Base-by-base conservation (phyloP, 768 basidiomycete genomes). In the Pholiota molesta region DNA sequence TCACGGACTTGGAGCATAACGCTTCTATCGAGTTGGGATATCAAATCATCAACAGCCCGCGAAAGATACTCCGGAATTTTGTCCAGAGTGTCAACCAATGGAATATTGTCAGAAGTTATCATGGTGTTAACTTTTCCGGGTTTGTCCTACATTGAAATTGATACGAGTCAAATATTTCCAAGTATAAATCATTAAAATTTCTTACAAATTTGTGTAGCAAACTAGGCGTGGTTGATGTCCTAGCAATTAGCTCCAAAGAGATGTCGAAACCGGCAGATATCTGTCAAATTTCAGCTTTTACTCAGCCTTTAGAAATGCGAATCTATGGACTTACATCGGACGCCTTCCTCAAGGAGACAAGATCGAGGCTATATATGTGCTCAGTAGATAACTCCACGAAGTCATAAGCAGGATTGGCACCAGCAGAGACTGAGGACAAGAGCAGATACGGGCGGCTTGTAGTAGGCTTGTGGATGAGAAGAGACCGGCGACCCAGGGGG, bases 401-500 rank as follows among this genome's bases (percentile, higher is more conserved):
- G 0, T 79, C 68, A 61, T 81, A 86, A n/a, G 66, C 69, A 23
- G 77, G 63, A 59, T 81, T 71, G 10, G 65, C 39, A 6, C 89
- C 89, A 21, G 77, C 71, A 5, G 90, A 88, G 3, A 87, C 87
- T 0, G 92, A 94, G 8, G 86, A 72, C 28, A 95, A 74, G 33
- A 91, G 69, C 45, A 94, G 77, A 62, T 81, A 81, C 0, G 89
- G 86, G 5, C 74, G 74, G 17, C 57, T 54, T 1, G 63, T 40
- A 14, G 81, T 81, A 29, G 90, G 89, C 61, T 73, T 78, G 61
- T 90, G 90, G 33, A 92, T 77, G 7, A 97, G 77, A 7, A 97
- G 80, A n/a, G 94, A 95, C 52, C 95, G 83, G 39, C 94, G 83
- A 7, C 94, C 94, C 2, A 95, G 82, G 3, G 93, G 92, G 73